Evolutionary conservation across 306 rosid species (phyloP).

Genomic region (Nissolia schottii): DNA sequence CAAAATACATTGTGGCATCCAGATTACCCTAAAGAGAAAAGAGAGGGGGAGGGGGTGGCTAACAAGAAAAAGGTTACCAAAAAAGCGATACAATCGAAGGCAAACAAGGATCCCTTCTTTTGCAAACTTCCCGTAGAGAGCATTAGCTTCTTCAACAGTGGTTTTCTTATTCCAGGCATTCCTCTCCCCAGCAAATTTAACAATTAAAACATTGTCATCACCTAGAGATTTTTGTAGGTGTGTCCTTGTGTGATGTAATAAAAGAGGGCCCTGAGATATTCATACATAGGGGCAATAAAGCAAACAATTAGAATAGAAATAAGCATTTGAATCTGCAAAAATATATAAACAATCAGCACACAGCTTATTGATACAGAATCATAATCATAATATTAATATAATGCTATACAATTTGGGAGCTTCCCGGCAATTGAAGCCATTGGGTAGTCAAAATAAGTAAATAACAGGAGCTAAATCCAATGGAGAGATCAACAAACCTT

Average conservation of each 20-base stretch:
- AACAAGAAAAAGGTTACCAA: constrained; percentile 45
- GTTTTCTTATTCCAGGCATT: neutral
- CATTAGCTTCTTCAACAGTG: neutral
- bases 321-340: neutral
- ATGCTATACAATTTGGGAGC: neutral
- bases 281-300: constrained; percentile 5
- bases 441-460: neutral
- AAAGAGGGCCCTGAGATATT: constrained; percentile 61
- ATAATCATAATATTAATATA: neutral
- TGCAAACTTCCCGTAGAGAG: constrained; percentile 42
- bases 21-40: neutral
- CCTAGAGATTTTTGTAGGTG: constrained; percentile 70
- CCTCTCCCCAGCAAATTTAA: constrained; percentile 46
- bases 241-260: constrained; percentile 37
- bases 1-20: neutral
- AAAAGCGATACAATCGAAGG: constrained; percentile 50
- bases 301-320: neutral
- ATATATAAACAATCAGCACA: neutral
- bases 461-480: neutral
- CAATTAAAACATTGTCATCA: constrained; percentile 63
- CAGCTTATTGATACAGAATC: neutral
- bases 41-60: neutral
- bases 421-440: neutral
- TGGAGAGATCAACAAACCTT: constrained; percentile 50
- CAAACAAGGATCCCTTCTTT: constrained; percentile 70